Conservation (phyloP, 768 basidiomycete species). For the Boletus bicolor region DNA sequence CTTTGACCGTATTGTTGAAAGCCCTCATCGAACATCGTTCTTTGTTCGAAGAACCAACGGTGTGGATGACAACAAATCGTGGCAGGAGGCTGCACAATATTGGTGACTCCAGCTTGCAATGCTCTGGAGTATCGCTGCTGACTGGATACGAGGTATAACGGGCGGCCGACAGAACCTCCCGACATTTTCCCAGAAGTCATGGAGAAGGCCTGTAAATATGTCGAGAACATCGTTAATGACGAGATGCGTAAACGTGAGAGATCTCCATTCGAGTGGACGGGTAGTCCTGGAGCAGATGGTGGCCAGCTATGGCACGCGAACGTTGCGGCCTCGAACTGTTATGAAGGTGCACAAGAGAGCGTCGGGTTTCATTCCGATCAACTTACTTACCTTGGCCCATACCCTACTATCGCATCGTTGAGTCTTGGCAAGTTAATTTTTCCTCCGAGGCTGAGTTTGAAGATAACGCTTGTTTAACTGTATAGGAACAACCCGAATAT, state of each 20-base stretch:
- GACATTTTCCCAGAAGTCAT: slow-evolving; percentile 58
- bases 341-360: slow-evolving; percentile 75
- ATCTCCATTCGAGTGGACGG: slow-evolving; percentile 67
- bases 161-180: slow-evolving; percentile 56
- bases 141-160: slow-evolving; percentile 66
- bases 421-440: slow-evolving; percentile 56
- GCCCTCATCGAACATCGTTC: slow-evolving; percentile 80
- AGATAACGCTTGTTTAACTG: not conserved
- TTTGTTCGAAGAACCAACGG: slow-evolving; percentile 56
- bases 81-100: slow-evolving; percentile 72
- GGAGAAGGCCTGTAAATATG: slow-evolving; percentile 74
- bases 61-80: slow-evolving; percentile 43
- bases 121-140: slow-evolving; percentile 3
- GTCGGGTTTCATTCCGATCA: slow-evolving; percentile 85
- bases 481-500: slow-evolving; percentile 63
- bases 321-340: slow-evolving; percentile 83
- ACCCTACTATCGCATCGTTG: slow-evolving; percentile 80
- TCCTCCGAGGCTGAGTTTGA: not conserved
- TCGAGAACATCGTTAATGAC: slow-evolving; percentile 68
- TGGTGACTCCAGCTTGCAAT: slow-evolving; percentile 45
- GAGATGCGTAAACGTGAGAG: slow-evolving; percentile 62
- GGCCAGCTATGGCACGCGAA: slow-evolving; percentile 66
- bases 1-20: slow-evolving; percentile 77
- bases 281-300: slow-evolving; percentile 20
- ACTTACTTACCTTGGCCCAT: slow-evolving; percentile 77